These are phyloP conservation scores for Breviolum minutum DNA, from an alignment of 73 alveolate genomes.

Conservation along the genomic window DNA sequence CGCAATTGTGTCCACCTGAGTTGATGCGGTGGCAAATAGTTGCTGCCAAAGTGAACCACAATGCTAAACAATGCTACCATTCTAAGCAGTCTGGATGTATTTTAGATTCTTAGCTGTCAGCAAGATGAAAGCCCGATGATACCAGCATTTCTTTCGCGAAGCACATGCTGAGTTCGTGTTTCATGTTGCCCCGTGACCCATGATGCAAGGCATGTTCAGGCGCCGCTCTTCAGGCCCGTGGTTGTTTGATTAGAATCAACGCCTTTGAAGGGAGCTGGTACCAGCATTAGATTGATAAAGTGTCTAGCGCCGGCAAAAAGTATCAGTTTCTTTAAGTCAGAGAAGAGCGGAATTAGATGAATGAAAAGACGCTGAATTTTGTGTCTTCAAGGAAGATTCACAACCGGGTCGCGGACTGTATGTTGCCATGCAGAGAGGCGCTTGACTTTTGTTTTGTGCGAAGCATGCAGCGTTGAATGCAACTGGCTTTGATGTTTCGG, in stretches of 20 bases:
- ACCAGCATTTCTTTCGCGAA: not conserved
- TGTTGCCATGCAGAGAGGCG: slow-evolving; percentile 91
- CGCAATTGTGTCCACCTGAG: slow-evolving; percentile 19
- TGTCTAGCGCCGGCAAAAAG: not conserved
- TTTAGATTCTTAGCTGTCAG: not conserved
- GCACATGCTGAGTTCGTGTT: not conserved
- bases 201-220: slow-evolving; percentile 66
- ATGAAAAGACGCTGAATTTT: not conserved
- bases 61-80: not conserved
- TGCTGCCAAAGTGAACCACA: not conserved
- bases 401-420: slow-evolving; percentile 88
- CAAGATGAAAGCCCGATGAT: not conserved
- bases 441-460: not conserved
- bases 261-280: not conserved
- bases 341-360: not conserved
- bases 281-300: not conserved
- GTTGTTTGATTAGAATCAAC: not conserved
- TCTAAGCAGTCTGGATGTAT: not conserved
- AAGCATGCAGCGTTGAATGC: too few relatives aligned
- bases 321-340: not conserved
- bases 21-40: not conserved
- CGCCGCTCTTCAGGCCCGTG: slow-evolving; percentile 53
- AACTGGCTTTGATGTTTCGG: too few relatives aligned
- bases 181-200: not conserved
- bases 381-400: slow-evolving; percentile 7